phyloP scores from a whole-genome alignment of 2,329 filamentous ascomycete species.

The Cladophialophora yegresii region DNA sequence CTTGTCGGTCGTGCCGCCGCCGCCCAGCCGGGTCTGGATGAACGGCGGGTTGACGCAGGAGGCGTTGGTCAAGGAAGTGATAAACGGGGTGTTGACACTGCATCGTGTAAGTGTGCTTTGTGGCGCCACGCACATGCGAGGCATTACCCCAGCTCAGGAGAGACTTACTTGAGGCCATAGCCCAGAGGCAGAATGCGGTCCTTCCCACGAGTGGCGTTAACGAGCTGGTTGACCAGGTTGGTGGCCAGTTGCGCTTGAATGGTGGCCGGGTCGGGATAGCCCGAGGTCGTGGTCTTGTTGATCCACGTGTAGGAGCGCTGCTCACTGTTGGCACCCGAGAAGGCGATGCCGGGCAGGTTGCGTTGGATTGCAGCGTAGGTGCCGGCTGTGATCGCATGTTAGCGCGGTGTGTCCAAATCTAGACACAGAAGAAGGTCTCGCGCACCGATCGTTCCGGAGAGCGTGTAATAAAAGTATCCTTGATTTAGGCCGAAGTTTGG shows the following conservation, averaged over 20 bases:
- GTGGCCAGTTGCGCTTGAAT: slow-evolving; percentile 49
- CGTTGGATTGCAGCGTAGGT: slow-evolving; percentile 55
- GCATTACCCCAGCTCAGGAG: neutral
- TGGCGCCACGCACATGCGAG: neutral
- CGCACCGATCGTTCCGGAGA: slow-evolving; percentile 49
- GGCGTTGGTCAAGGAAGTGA: slow-evolving; percentile 45
- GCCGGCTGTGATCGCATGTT: slow-evolving; percentile 43
- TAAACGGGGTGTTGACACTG: slow-evolving; percentile 54
- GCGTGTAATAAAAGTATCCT: slow-evolving; percentile 57
- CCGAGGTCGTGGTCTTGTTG: slow-evolving; percentile 42
- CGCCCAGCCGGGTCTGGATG: slow-evolving; percentile 53
- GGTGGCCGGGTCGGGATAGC: slow-evolving; percentile 47
- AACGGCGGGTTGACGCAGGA: slow-evolving; percentile 49
- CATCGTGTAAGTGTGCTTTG: neutral
- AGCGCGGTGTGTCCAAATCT: neutral
- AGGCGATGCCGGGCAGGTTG: slow-evolving; percentile 54
- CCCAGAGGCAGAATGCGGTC: slow-evolving; percentile 49
- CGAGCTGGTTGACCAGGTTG: slow-evolving; percentile 51
- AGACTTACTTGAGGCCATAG: slow-evolving; percentile 48
- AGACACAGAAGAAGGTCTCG: neutral
- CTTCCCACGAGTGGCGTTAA: slow-evolving; percentile 42
- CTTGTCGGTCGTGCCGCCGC: slow-evolving; percentile 52
- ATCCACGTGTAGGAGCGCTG: slow-evolving; percentile 50
- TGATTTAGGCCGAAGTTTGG: slow-evolving; percentile 60
- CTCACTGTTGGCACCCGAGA: slow-evolving; percentile 49